Evolutionary conservation across 257 asterid genomes (phyloP), one percentile per base, ranked within the genome.

Genomic region (Ilex aquifolium): DNA sequence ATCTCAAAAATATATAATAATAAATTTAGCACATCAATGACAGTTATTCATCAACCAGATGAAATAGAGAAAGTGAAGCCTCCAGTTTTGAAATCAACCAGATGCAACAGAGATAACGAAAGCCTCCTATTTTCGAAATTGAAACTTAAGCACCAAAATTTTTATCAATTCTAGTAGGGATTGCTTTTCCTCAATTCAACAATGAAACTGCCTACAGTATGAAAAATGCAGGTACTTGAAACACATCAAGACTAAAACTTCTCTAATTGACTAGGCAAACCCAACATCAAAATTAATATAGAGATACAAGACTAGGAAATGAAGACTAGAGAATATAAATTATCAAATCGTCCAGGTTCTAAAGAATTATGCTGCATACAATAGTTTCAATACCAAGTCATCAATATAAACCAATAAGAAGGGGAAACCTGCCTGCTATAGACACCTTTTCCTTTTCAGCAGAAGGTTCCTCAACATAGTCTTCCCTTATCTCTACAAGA

Each of bases 401-500:
- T 16, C 42, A 76, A 63, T 7, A 53, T 14, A 60, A 48, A 36
- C 53, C 31, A 14, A 40, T 57, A 53, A 52, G 48, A 70, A 39
- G 40, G 17, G 16, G 73, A 70, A 66, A 76, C 85, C 71, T 73
- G 62, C 98, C 90, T 80, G 76, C 56, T 56, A 70, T 31, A 44
- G 74, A 61, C 44, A 59, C 72, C 61, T 74, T 60, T 36, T 40
- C 72, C 61, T 74, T 60, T 36, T 40, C 65, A 3, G 77, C 30
- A 71, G 81, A 65, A 71, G 62, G 73, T 67, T 80, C 85, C 74
- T 83, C 99, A 6, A 66, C 56, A 72, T 76, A 87, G 63, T 92
- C 99, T 81, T 92, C 99, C 78, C 90, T 79, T 69, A 92, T 92
- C 79, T 92, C 96, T 53, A 92, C 83, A 59, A 89, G 83, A 63